A percentile compares a stretch with the other conserved stretches of the same genome.
phyloP scores from a whole-genome alignment of 768 basidiomycete genomes.

The Trametes coccinea region DNA sequence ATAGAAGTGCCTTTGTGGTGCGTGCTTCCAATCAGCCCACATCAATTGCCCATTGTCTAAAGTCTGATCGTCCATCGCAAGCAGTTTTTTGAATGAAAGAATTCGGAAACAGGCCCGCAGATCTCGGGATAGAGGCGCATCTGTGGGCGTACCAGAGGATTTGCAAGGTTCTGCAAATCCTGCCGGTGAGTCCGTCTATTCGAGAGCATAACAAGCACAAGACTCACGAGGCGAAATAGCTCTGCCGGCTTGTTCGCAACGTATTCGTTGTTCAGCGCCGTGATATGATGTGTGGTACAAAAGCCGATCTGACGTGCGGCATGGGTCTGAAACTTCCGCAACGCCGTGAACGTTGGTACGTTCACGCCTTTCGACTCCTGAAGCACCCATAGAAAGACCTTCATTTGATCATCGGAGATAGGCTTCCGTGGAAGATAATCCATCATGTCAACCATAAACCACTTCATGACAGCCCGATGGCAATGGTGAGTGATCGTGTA shows the following conservation, averaged over 20 bases:
- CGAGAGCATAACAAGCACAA: neutral
- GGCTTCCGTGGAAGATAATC: neutral
- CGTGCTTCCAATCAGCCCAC: conserved; percentile 10
- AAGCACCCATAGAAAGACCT: neutral
- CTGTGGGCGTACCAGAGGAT: neutral
- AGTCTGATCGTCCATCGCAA: neutral
- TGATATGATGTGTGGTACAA: conserved; percentile 1
- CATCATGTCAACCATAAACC: conserved; percentile 2
- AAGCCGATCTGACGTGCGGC: neutral
- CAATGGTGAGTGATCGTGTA: neutral
- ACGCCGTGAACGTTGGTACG: neutral
- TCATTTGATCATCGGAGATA: conserved; percentile 8
- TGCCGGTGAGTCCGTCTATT: neutral
- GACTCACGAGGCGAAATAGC: conserved; percentile 1
- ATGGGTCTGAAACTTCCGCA: neutral
- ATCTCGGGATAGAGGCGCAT: neutral
- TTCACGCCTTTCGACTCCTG: neutral
- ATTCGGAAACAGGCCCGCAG: neutral
- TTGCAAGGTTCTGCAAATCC: neutral
- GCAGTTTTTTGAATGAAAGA: neutral
- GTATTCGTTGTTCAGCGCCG: neutral
- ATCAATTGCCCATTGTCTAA: conserved; percentile 1
- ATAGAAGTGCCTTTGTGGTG: conserved; percentile 18
- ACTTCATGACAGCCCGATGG: neutral
- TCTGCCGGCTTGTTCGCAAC: conserved; percentile 2